Evolutionary conservation across 2,329 filamentous ascomycete genomes (phyloP).

Genomic region (Verticillium zaregamsianum): DNA sequence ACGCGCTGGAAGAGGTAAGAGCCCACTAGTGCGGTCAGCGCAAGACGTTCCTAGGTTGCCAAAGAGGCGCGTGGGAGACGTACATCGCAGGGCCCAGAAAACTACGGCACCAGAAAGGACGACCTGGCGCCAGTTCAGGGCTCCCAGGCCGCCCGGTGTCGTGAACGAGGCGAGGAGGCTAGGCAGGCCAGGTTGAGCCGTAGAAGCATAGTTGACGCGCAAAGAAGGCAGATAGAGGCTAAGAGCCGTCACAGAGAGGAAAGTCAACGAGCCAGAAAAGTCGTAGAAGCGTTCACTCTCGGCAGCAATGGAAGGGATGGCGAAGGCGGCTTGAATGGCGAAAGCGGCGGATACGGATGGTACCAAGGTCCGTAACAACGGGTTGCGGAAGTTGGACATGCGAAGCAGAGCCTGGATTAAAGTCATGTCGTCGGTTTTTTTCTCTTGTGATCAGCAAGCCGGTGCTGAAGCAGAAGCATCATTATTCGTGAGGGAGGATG

Average conservation of each 20-base stretch:
- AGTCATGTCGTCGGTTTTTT: constrained; percentile 20
- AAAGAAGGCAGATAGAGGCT: constrained; percentile 58
- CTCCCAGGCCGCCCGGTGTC: constrained; percentile 32
- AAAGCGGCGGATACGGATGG: constrained; percentile 60
- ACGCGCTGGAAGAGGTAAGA: constrained; percentile 61
- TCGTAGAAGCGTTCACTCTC: constrained; percentile 67
- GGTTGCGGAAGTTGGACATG: constrained; percentile 56
- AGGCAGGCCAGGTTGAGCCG: constrained; percentile 36
- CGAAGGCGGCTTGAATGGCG: constrained; percentile 58
- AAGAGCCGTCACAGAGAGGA: constrained; percentile 59
- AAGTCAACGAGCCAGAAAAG: constrained; percentile 61
- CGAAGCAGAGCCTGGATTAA: constrained; percentile 46
- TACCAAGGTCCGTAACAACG: constrained; percentile 58
- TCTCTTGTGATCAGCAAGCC: not conserved
- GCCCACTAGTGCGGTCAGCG: constrained; percentile 43
- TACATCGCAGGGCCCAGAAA: constrained; percentile 59
- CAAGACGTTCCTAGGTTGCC: not conserved
- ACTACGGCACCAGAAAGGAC: constrained; percentile 32
- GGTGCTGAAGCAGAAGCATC: too few species aligned
- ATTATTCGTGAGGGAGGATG: too few species aligned
- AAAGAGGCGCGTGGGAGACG: constrained; percentile 15
- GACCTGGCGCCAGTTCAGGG: constrained; percentile 57
- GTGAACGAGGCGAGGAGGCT: constrained; percentile 40
- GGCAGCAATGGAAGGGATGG: constrained; percentile 55
- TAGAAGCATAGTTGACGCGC: constrained; percentile 46